A percentile compares a stretch with the other conserved stretches of the same genome.
These are phyloP conservation scores for Aspergillaceae sp. DNA, from an alignment of 2,329 filamentous ascomycete genomes.

Conservation along the genomic window DNA sequence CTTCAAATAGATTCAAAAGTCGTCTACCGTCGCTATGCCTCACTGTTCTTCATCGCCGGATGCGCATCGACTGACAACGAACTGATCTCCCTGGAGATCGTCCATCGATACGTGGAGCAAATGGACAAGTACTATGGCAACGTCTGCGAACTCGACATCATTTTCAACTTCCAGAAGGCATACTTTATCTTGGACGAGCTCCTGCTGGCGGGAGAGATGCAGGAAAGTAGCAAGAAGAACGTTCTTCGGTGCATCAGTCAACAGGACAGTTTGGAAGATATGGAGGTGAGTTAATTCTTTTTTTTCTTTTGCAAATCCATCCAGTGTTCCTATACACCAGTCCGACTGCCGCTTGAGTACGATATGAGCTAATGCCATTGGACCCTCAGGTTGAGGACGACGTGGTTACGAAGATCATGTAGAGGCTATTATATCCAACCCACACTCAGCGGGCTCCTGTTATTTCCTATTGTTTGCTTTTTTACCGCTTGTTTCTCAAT, in stretches of 20 bases:
- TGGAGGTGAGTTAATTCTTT: constrained; percentile 70
- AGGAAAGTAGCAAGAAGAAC: constrained; percentile 99
- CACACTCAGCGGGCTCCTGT: constrained; percentile 19
- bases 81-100: constrained; percentile 94
- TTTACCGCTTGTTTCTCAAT: constrained; percentile 7
- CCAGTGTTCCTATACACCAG: too few relatives aligned
- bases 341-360: not conserved
- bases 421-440: constrained; percentile 23
- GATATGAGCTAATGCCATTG: constrained; percentile 29
- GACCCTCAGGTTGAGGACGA: constrained; percentile 71
- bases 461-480: constrained; percentile 5
- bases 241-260: constrained; percentile 91
- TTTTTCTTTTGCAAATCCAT: not conserved
- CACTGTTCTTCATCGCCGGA: constrained; percentile 97
- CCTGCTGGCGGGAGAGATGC: constrained; percentile 87
- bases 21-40: constrained; percentile 96
- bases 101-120: constrained; percentile 98
- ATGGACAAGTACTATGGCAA: constrained; percentile 99
- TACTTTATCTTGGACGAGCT: constrained; percentile 99
- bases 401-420: constrained; percentile 79
- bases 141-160: constrained; percentile 98
- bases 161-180: constrained; percentile 99
- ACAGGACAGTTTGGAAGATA: constrained; percentile 95
- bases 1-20: constrained; percentile 76
- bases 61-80: constrained; percentile 97